These are phyloP conservation scores for Sherardia arvensis DNA, from an alignment of 257 asterid species.

Conservation along the genomic window DNA sequence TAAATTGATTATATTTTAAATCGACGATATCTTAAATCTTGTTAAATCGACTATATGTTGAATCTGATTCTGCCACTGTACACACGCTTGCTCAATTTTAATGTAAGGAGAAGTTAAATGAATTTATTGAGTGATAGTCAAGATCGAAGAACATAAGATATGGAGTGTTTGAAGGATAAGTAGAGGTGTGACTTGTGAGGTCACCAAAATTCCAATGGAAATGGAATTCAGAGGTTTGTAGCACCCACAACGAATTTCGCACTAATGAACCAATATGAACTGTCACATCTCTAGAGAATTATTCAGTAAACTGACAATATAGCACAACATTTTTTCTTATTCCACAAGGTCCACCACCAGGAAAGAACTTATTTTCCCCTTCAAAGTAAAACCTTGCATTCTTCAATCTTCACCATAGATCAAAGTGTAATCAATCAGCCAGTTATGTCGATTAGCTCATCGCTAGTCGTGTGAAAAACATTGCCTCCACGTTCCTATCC, in stretches of 20 bases:
- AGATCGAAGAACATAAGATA: background rate
- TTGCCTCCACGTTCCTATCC: background rate
- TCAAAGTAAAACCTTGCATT: background rate
- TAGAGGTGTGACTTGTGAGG: background rate
- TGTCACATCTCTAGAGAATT: constrained; percentile 8
- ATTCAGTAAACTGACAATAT: constrained; percentile 5
- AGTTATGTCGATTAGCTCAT: background rate
- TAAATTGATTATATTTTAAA: too few relatives aligned
- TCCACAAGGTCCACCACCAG: constrained; percentile 7
- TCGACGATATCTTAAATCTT: too few relatives aligned
- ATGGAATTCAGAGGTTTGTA: background rate
- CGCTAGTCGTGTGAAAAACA: background rate
- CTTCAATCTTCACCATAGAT: too few relatives aligned
- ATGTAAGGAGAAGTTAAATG: too few relatives aligned
- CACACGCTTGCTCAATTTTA: too few relatives aligned
- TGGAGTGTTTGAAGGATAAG: background rate
- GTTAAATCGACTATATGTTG: too few relatives aligned
- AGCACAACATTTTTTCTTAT: background rate
- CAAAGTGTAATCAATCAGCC: background rate
- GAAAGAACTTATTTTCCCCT: background rate
- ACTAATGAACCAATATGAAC: background rate
- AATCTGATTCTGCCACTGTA: too few relatives aligned
- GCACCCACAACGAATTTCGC: constrained; percentile 4
- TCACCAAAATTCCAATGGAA: background rate
- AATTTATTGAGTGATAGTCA: too few relatives aligned